These are phyloP conservation scores for Asterophora lycoperdoides DNA, from an alignment of 768 basidiomycete genomes.

Conservation along the genomic window DNA sequence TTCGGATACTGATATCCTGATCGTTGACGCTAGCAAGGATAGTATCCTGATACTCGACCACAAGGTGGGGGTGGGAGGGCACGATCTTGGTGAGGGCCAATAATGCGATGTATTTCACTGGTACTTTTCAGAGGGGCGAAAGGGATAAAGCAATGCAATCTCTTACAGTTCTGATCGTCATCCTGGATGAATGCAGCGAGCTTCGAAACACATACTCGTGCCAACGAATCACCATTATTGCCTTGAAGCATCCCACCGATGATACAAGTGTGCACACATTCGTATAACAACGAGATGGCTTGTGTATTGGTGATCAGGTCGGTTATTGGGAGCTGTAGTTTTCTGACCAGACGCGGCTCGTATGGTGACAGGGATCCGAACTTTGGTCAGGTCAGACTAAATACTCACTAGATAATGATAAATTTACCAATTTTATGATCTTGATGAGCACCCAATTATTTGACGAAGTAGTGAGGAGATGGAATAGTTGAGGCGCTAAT, in stretches of 20 bases:
- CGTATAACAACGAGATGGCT: constrained; percentile 93
- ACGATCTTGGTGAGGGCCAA: constrained; percentile 96
- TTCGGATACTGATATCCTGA: constrained; percentile 91
- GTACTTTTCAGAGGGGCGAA: constrained; percentile 11
- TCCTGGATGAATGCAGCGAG: constrained; percentile 89
- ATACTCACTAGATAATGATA: neutral
- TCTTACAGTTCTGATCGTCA: constrained; percentile 91
- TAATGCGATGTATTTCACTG: constrained; percentile 97
- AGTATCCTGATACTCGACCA: constrained; percentile 88
- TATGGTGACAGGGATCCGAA: constrained; percentile 90
- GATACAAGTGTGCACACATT: constrained; percentile 98
- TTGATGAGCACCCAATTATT: constrained; percentile 99
- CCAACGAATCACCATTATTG: constrained; percentile 70
- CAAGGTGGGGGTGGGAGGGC: constrained; percentile 82
- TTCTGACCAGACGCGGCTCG: constrained; percentile 91
- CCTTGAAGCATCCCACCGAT: constrained; percentile 94
- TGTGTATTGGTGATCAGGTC: constrained; percentile 94
- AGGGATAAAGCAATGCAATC: neutral
- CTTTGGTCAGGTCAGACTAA: constrained; percentile 35
- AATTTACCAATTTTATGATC: constrained; percentile 83
- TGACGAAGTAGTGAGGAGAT: constrained; percentile 85
- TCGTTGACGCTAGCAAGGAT: constrained; percentile 89
- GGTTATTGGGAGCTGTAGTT: constrained; percentile 90
- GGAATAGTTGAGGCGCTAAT: constrained; percentile 90
- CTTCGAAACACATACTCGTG: constrained; percentile 88